Evolutionary conservation across 345 rosid genomes (phyloP).

Genomic region (Rhodamnia argentea): DNA sequence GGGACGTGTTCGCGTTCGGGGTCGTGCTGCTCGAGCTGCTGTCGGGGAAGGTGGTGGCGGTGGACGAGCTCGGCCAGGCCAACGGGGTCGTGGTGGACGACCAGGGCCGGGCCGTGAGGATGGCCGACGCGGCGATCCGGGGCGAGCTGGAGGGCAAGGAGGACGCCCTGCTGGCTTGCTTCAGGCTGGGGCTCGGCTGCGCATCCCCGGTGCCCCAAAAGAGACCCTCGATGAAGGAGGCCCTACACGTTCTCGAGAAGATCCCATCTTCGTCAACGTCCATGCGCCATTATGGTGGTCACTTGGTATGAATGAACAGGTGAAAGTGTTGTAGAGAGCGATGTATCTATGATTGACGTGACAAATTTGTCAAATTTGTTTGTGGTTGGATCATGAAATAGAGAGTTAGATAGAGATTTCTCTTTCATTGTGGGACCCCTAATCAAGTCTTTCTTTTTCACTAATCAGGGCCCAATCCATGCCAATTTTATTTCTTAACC

Average conservation of each 20-base stretch:
- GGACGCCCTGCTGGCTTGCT: conserved; percentile 68
- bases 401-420: neutral
- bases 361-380: neutral
- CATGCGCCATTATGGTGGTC: conserved; percentile 22
- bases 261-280: conserved; percentile 28
- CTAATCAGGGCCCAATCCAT: neutral
- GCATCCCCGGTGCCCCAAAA: conserved; percentile 74
- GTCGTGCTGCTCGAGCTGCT: conserved; percentile 68
- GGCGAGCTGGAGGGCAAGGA: conserved; percentile 80
- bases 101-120: conserved; percentile 43
- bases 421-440: neutral
- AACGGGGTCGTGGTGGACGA: conserved; percentile 71
- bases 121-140: conserved; percentile 62
- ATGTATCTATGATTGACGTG: neutral
- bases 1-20: conserved; percentile 91
- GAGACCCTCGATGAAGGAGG: conserved; percentile 87
- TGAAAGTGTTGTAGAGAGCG: neutral
- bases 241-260: conserved; percentile 61
- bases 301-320: conserved; percentile 10
- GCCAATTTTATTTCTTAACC: neutral
- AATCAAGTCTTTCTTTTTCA: neutral
- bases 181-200: conserved; percentile 71
- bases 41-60: conserved; percentile 57
- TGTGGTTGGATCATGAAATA: neutral
- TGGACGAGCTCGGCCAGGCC: conserved; percentile 84